These are phyloP conservation scores for Lepidium campestre DNA, from an alignment of 441 rosid species.

Conservation along the genomic window DNA sequence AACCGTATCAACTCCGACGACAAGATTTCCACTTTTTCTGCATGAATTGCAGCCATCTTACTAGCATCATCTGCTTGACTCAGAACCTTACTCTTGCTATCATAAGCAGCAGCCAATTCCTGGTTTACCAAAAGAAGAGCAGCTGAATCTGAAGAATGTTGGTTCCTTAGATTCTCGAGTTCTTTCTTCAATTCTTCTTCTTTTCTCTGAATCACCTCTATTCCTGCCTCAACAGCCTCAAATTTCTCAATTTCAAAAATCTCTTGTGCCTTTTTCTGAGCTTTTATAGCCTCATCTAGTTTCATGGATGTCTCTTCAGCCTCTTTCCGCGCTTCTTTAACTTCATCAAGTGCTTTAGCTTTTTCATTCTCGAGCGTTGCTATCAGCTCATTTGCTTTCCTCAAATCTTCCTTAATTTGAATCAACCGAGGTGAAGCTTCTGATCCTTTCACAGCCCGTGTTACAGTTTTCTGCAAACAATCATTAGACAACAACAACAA, in stretches of 20 bases:
- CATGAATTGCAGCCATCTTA: conserved; percentile 74
- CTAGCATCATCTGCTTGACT: conserved; percentile 77
- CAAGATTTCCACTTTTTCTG: conserved; percentile 62
- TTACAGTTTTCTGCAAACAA: conserved; percentile 50
- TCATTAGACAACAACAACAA: conserved; percentile 19
- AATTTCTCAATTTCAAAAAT: conserved; percentile 75
- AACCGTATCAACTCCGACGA: conserved; percentile 56
- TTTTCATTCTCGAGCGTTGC: conserved; percentile 65
- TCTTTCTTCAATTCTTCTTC: conserved; percentile 77
- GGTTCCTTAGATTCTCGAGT: conserved; percentile 59
- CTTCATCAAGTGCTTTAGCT: conserved; percentile 49
- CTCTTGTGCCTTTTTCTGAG: conserved; percentile 69
- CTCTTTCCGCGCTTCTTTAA: conserved; percentile 50
- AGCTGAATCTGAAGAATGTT: conserved; percentile 67
- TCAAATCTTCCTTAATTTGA: conserved; percentile 68
- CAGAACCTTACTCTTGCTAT: conserved; percentile 65
- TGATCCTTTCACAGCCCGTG: conserved; percentile 43
- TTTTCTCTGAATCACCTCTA: conserved; percentile 72
- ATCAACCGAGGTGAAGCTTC: conserved; percentile 58
- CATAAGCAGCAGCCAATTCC: conserved; percentile 59
- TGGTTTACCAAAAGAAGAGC: conserved; percentile 52
- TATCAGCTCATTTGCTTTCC: conserved; percentile 70
- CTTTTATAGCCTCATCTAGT: conserved; percentile 70
- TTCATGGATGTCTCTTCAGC: conserved; percentile 64
- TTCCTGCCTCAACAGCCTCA: conserved; percentile 78